These are phyloP conservation scores for Ottelia alismoides DNA, from an alignment of 106 monocot species.

Conservation along the genomic window DNA sequence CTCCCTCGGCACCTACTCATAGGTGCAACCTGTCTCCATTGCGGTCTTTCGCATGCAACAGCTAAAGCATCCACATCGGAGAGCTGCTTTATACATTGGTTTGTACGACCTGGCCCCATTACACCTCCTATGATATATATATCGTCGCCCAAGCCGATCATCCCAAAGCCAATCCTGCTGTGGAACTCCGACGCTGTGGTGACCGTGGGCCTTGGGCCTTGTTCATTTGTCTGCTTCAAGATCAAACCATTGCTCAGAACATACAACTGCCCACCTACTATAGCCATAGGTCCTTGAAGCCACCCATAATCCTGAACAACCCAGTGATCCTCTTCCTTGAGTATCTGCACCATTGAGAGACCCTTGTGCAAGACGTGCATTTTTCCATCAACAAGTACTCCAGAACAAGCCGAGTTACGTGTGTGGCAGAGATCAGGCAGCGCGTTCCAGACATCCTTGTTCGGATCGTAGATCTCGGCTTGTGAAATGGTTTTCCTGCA, in stretches of 20 bases:
- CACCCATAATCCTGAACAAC: slow-evolving; percentile 59
- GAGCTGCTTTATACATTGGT: slow-evolving; percentile 76
- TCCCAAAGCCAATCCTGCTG: slow-evolving; percentile 83
- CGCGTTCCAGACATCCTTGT: slow-evolving; percentile 50
- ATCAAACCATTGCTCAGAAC: slow-evolving; percentile 62
- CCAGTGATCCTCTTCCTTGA: slow-evolving; percentile 51
- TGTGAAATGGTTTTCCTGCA: slow-evolving; percentile 63
- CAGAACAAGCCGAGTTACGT: slow-evolving; percentile 73
- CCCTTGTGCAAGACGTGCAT: slow-evolving; percentile 95
- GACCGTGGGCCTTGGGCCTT: slow-evolving; percentile 25
- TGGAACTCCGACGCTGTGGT: slow-evolving; percentile 61
- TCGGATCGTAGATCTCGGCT: slow-evolving; percentile 81
- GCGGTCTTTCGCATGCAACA: slow-evolving; percentile 45
- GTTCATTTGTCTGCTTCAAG: slow-evolving; percentile 20
- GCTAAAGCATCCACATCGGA: slow-evolving; percentile 66
- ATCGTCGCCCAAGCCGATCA: slow-evolving; percentile 74
- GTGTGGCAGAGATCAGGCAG: slow-evolving; percentile 68
- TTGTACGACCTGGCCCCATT: slow-evolving; percentile 75
- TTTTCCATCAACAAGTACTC: slow-evolving; percentile 55
- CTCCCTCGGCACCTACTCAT: slow-evolving; percentile 81
- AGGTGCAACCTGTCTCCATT: slow-evolving; percentile 55
- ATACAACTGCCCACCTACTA: slow-evolving; percentile 54
- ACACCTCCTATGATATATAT: slow-evolving; percentile 84
- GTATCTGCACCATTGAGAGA: slow-evolving; percentile 66
- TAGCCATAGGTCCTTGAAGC: slow-evolving; percentile 82